These are phyloP conservation scores for Nectriaceae sp. DNA, from an alignment of 2,329 filamentous ascomycete genomes.

Conservation along the genomic window DNA sequence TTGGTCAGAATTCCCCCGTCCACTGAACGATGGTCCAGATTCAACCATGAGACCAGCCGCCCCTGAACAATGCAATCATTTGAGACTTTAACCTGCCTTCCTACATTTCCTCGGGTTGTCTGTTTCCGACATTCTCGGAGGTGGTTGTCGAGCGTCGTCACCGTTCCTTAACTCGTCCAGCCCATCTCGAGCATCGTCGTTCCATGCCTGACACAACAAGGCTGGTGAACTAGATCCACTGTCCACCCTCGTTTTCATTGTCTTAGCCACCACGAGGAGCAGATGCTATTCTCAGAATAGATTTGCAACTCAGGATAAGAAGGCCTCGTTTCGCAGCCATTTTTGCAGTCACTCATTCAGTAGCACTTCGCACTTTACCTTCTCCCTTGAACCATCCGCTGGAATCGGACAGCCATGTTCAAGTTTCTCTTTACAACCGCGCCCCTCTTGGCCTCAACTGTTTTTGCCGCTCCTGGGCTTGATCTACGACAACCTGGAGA, in stretches of 20 bases:
- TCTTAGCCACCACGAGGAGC: conserved; percentile 13
- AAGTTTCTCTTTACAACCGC: conserved; percentile 21
- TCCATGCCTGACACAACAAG: conserved; percentile 12
- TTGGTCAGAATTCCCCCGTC: too few relatives aligned
- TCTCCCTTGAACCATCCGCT: background rate
- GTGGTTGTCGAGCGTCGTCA: conserved; percentile 15
- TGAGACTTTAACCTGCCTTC: conserved; percentile 11
- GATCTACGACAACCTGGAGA: background rate
- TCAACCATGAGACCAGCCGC: too few relatives aligned
- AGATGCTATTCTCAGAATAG: background rate
- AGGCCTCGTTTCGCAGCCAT: conserved; percentile 6
- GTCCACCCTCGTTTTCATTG: conserved; percentile 2
- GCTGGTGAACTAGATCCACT: conserved; percentile 3
- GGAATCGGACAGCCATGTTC: conserved; percentile 20
- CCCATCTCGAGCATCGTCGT: conserved; percentile 21
- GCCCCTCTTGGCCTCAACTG: conserved; percentile 28
- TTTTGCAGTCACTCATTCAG: conserved; percentile 6
- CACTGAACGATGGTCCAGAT: too few relatives aligned
- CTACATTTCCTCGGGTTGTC: conserved; percentile 8
- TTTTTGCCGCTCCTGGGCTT: conserved; percentile 16
- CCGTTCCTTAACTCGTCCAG: conserved; percentile 11
- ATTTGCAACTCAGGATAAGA: conserved; percentile 13
- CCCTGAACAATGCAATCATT: too few relatives aligned
- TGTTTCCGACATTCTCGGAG: conserved; percentile 15
- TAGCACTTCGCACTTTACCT: background rate